These are phyloP conservation scores for Epipyxis sp. DNA, from an alignment of 108 stramenopile genomes.

Conservation along the genomic window DNA sequence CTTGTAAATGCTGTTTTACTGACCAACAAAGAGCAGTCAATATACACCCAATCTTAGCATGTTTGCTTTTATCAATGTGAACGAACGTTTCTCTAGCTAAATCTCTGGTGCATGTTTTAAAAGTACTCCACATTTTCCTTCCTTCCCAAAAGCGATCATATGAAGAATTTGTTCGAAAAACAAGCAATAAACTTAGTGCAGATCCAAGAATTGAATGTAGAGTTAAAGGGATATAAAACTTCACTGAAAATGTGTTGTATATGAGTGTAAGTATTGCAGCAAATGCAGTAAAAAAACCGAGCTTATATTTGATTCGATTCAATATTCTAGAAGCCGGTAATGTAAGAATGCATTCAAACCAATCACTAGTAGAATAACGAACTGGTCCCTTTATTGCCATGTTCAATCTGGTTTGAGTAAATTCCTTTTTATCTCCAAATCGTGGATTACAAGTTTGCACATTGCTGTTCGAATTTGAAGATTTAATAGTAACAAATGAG, in stretches of 20 bases:
- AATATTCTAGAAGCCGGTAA: conserved; percentile 73
- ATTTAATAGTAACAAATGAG: too few relatives aligned
- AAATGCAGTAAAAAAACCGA: conserved; percentile 44
- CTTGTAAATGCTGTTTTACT: neutral
- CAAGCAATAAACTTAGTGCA: conserved; percentile 76
- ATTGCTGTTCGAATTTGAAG: too few relatives aligned
- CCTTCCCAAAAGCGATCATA: conserved; percentile 88
- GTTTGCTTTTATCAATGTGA: neutral
- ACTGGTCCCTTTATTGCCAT: conserved; percentile 24
- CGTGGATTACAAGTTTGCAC: too few relatives aligned
- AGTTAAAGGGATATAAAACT: conserved; percentile 60
- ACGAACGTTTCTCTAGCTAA: conserved; percentile 60
- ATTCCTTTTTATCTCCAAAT: too few relatives aligned
- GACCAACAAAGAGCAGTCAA: neutral
- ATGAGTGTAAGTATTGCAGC: conserved; percentile 19
- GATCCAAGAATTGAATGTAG: conserved; percentile 73
- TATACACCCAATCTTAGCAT: neutral
- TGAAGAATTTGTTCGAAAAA: conserved; percentile 81
- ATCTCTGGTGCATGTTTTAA: conserved; percentile 64
- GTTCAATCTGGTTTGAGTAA: too few relatives aligned
- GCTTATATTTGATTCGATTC: conserved; percentile 67
- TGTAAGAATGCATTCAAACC: conserved; percentile 79
- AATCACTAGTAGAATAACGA: conserved; percentile 66
- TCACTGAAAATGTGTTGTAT: neutral
- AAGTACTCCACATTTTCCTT: conserved; percentile 74